A percentile compares a stretch with the other conserved stretches of the same genome.
Evolutionary conservation across 2,329 filamentous ascomycete species (phyloP).

Genomic region (Xylaria sp.): DNA sequence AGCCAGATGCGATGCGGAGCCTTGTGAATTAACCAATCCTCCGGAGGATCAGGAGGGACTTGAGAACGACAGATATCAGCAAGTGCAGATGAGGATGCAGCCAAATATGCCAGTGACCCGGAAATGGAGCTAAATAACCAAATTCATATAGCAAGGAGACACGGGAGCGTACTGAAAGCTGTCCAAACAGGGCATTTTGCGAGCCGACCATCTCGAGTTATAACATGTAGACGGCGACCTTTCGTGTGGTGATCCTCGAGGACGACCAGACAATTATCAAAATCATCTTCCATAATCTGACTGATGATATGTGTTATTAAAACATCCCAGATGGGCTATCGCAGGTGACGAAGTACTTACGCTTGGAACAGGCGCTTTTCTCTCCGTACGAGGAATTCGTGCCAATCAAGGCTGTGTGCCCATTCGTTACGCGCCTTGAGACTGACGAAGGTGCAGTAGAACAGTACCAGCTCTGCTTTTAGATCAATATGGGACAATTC

Average conservation of each 20-base stretch:
- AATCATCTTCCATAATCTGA: constrained; percentile 66
- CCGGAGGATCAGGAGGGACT: constrained; percentile 63
- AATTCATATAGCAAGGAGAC: background rate
- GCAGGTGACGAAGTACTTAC: constrained; percentile 53
- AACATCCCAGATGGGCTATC: background rate
- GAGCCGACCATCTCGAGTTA: constrained; percentile 66
- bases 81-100: constrained; percentile 2
- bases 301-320: constrained; percentile 50
- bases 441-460: constrained; percentile 68
- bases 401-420: constrained; percentile 57
- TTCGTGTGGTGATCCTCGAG: constrained; percentile 62
- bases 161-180: constrained; percentile 64
- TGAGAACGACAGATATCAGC: background rate
- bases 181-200: constrained; percentile 71
- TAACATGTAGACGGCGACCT: constrained; percentile 66
- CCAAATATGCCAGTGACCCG: background rate
- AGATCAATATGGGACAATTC: constrained; percentile 29
- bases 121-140: background rate
- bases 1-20: constrained; percentile 62
- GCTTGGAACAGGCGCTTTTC: constrained; percentile 67
- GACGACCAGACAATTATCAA: constrained; percentile 64
- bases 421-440: constrained; percentile 64
- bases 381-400: constrained; percentile 60
- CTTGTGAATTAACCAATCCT: constrained; percentile 64
- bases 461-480: constrained; percentile 66